Conservation (phyloP, 495 filamentous ascomycete genomes). For the Bryoglossum gracile region DNA sequence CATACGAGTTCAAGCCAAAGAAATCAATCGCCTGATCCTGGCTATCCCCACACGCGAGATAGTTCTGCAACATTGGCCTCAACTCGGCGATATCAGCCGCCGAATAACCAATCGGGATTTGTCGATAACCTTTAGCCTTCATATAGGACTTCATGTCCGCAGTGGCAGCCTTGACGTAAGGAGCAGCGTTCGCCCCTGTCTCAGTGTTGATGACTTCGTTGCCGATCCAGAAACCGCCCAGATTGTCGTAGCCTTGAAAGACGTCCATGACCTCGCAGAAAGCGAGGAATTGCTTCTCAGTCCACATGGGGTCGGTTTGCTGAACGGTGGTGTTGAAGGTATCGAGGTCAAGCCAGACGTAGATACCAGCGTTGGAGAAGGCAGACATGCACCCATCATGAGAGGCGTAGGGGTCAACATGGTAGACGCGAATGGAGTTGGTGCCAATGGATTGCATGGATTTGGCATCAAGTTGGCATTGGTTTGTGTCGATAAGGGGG, state of each 20-base stretch:
- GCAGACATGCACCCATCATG: conserved; percentile 67
- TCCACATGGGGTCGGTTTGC: conserved; percentile 56
- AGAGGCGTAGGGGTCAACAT: conserved; percentile 61
- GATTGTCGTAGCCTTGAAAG: conserved; percentile 72
- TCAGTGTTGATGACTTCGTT: conserved; percentile 68
- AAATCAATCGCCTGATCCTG: conserved; percentile 69
- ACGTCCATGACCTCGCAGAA: conserved; percentile 69
- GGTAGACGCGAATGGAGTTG: conserved; percentile 84
- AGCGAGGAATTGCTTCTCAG: conserved; percentile 52
- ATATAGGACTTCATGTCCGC: conserved; percentile 78
- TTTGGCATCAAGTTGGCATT: conserved; percentile 67
- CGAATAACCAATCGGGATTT: conserved; percentile 80
- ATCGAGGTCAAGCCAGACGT: conserved; percentile 75
- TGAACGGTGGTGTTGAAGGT: conserved; percentile 72
- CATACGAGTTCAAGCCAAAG: conserved; percentile 78
- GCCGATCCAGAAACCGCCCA: conserved; percentile 73
- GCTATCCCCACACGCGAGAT: conserved; percentile 68
- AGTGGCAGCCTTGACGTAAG: conserved; percentile 74
- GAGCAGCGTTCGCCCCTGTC: conserved; percentile 56
- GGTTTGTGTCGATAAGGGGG: conserved; percentile 63
- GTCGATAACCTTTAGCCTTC: conserved; percentile 64
- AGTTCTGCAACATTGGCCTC: conserved; percentile 79
- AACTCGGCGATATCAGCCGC: conserved; percentile 76
- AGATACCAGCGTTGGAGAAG: conserved; percentile 65
- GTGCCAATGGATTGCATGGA: conserved; percentile 74